Base-by-base conservation (phyloP, 2,329 filamentous ascomycete genomes). In the Parafenestella ontariensis region DNA sequence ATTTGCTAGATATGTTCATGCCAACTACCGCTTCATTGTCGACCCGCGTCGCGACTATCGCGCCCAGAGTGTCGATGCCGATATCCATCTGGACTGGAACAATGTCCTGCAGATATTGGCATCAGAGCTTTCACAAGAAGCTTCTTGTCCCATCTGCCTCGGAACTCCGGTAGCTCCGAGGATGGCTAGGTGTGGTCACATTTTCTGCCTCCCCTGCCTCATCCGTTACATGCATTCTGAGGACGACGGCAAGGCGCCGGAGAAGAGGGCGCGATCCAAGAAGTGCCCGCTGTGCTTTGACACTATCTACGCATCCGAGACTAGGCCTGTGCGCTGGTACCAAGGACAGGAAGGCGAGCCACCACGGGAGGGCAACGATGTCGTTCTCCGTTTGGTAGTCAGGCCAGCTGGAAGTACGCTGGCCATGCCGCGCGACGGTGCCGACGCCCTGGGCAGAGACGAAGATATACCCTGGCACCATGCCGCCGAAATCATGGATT, bases 271-370 rank as follows among this genome's bases (percentile, higher is more conserved):
- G 26, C 84, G 89, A 49, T 97, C 91, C 85, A 96, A 96, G 79
- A 96, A 96, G 73, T 99, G 95, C 65, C 94, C 95, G 0, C 93
- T 99, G 29, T 99, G 95, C 74, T 95, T 91, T 79, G 95, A 99
- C 74, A 88, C 85, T 43, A 86, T 99, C n/a, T 96, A 95, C 72
- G 83, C 93, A n/a, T 89, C 91, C 8, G 95, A 99, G 60, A 91
- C 90, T 20, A 84, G 91, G 44, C 92, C 95, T 1, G 93, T 97
- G 20, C 86, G 93, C 44, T 97, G 95, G 83, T 97, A 96, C 68
- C 85, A 86, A 34, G 94, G 92, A 0, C 92, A 97, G 76, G 93
- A 98, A 76, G 88, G 87, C 39, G 85, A 90, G 34, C 79, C 92
- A 31, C 92, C 93, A 4, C 84, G 87, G 29, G 89, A 94, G 68